Evolutionary conservation across 225 moss, liverwort and hornwort genomes (phyloP), one percentile per base, ranked within the genome.

Genomic region (Antitrichia curtipendula): DNA sequence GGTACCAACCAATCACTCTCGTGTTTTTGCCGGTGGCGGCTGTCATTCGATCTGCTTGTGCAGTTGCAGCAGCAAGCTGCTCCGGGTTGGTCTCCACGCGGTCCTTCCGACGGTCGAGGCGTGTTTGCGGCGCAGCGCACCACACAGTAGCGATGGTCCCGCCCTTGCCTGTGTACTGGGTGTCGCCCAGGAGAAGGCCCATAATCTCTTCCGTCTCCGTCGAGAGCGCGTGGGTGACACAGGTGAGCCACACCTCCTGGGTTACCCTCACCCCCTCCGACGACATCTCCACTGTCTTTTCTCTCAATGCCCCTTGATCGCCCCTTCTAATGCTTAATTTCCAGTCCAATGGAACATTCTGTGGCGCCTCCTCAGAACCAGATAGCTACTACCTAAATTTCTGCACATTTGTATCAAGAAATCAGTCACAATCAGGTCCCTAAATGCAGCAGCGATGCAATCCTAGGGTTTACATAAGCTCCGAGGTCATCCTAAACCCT

Each of bases 171-270:
- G 92, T 90, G 31, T 95, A 94, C 95, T 96, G 93, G 38, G 95
- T 95, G 52, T 99, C 99, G 21, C 99, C 99, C 18, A 99, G 92
- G 11, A 99, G 95, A 24, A 99, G 94, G 56, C 99, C 99, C 99
- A 99, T 99, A 78, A 99, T 96, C 89, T 99, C 99, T 86, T 99
- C 99, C 12, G 97, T 97, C 84, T 99, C 99, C 12, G 99, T 97
- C 29, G 99, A 96, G 24, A 99, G 92, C 52, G 99, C 97, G 58
- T 99, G 99, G 8, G 96, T 99, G 52, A 97, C 93, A 65, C 99
- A 99, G 20, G 99, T 96, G 43, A 99, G 89, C 89, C 95, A 99
- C 18, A 96, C 96, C 90, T 99, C 99, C 89, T 97, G 95, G 5
- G 96, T 96, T 6, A 99, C 89, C 91, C 95, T 95, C 73, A 99